Conservation (phyloP, 371 early-diverging fungal genomes). For the Antonospora locustae region DNA sequence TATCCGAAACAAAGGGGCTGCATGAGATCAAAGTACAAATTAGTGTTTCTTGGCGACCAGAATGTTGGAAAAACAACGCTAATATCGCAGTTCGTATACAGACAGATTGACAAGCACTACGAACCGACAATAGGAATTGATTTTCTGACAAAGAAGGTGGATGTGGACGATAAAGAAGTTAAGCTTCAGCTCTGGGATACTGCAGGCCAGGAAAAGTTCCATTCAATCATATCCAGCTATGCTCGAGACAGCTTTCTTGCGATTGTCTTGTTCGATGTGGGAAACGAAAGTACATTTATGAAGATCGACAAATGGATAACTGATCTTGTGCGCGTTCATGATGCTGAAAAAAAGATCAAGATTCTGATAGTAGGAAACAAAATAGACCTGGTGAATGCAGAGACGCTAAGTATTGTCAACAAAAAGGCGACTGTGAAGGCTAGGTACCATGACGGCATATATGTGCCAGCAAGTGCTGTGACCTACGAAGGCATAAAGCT, state of each 20-base stretch:
- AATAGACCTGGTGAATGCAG: constrained; percentile 74
- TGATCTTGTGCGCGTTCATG: constrained; percentile 83
- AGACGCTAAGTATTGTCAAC: constrained; percentile 1
- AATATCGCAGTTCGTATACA: constrained; percentile 61
- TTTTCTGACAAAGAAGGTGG: constrained; percentile 63
- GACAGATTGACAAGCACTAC: constrained; percentile 32
- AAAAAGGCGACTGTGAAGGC: constrained; percentile 36
- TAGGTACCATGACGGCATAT: constrained; percentile 34
- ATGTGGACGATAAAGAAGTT: constrained; percentile 41
- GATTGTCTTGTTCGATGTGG: constrained; percentile 63
- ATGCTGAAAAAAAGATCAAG: constrained; percentile 67
- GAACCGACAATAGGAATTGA: constrained; percentile 98
- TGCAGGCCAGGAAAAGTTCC: constrained; percentile 56
- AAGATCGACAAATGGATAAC: constrained; percentile 92
- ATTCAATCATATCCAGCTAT: constrained; percentile 79
- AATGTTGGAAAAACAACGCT: constrained; percentile 93
- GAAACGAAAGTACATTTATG: constrained; percentile 30
- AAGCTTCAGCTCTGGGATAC: constrained; percentile 56
- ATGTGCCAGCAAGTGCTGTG: constrained; percentile 49
- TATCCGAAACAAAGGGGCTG: constrained; percentile 24
- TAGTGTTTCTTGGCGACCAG: constrained; percentile 54
- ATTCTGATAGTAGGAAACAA: constrained; percentile 97
- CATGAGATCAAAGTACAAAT: constrained; percentile 55
- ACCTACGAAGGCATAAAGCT: constrained; percentile 44
- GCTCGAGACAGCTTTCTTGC: constrained; percentile 94